Evolutionary conservation across 345 rosid species (phyloP), one percentile per base, ranked within the genome.

Genomic region (Pelargonium nanum): DNA sequence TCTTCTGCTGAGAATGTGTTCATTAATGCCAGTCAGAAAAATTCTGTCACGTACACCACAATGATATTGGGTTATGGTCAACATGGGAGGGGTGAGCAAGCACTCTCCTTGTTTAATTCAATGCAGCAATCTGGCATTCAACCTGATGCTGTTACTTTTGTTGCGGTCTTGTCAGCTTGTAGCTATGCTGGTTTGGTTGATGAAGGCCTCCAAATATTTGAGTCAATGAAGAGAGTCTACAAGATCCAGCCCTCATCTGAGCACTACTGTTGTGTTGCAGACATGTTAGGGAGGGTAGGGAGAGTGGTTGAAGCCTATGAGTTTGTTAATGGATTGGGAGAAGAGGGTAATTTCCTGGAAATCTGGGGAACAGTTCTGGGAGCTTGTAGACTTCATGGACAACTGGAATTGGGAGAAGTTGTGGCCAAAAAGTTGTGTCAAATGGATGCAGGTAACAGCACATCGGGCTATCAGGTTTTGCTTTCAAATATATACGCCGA

Each of bases 221-320:
- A 71, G 50, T 76, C 85, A 55, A 86, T 88, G 92, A 68, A 72
- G 78, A 73, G 71, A 6, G 74, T 80, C 61, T 75, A 78, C 63
- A 76, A 83, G 58, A 73, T 83, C 62, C 78, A 67, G 64, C 95
- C 95, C 24, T 74, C 85, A 44, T 72, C 60, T 53, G 92, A 81
- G 80, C 92, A 91, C 60, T 82, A 77, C 55, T 86, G 98, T 65
- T 91, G 98, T 64, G 70, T 91, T 57, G 78, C 80, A 54, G 95
- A 91, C 68, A 88, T 91, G 96, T 73, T 88, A 56, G 96, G 96
- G 53, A 86, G 93, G 77, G 85, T 70, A 51, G 98, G 98, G 20
- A 82, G 81, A 61, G 87, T 88, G 57, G 59, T 60, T 34, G 92
- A 91, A 75, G 98, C 98, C n/a, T 83, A 73, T 23, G 81, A 88